A percentile compares a stretch with the other conserved stretches of the same genome.
Evolutionary conservation across 2,329 filamentous ascomycete species (phyloP).

Genomic region (Fusarium multiceps): DNA sequence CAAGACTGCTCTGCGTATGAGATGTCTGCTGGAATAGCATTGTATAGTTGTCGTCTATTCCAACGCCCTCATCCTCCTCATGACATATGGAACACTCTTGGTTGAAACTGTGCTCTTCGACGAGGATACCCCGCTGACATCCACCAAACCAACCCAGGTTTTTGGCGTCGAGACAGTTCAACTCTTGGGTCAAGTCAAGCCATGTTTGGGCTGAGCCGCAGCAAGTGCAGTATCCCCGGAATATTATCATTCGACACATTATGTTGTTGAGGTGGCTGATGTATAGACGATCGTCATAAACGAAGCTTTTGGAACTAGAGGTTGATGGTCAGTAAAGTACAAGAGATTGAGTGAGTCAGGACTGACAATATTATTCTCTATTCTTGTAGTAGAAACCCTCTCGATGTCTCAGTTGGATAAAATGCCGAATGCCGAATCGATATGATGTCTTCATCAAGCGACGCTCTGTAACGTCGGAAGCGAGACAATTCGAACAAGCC

Average conservation of each 20-base stretch:
- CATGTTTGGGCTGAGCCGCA: constrained; percentile 56
- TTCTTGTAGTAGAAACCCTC: constrained; percentile 3
- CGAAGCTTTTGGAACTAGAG: background rate
- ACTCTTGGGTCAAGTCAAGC: constrained; percentile 58
- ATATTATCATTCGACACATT: constrained; percentile 62
- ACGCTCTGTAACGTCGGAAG: constrained; percentile 20
- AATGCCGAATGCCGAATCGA: constrained; percentile 11
- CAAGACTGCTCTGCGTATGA: constrained; percentile 13
- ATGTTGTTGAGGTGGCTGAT: background rate
- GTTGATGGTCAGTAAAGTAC: background rate
- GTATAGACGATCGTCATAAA: constrained; percentile 1
- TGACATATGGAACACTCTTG: constrained; percentile 60
- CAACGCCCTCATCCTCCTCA: constrained; percentile 57
- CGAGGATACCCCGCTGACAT: constrained; percentile 54
- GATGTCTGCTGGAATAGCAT: constrained; percentile 4
- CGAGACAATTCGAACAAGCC: constrained; percentile 17
- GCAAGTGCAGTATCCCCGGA: constrained; percentile 57
- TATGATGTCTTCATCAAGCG: constrained; percentile 23
- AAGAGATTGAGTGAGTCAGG: background rate
- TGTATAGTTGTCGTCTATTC: constrained; percentile 49
- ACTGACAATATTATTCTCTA: background rate
- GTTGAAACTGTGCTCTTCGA: constrained; percentile 59
- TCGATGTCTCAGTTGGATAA: constrained; percentile 17
- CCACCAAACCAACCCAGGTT: constrained; percentile 59
- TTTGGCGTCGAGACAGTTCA: constrained; percentile 62